A percentile compares a stretch with the other conserved stretches of the same genome.
phyloP scores from a whole-genome alignment of 202 grass and related monocot genomes.

The Elaeis oleifera region DNA sequence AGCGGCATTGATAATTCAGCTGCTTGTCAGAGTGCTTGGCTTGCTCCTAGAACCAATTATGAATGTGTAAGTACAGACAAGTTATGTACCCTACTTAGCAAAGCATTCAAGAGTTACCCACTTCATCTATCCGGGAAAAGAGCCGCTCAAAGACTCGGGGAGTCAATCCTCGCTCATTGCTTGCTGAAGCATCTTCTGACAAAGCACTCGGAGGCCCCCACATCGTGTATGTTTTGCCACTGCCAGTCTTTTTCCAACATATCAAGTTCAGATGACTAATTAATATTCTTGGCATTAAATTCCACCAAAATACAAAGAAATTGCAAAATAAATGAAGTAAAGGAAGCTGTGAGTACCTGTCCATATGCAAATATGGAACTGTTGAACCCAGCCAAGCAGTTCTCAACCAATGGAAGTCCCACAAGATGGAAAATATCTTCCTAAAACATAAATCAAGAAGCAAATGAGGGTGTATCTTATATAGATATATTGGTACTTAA shows the following conservation, averaged over 20 bases:
- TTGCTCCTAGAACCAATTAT: constrained; percentile 64
- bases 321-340: constrained; percentile 7
- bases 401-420: constrained; percentile 71
- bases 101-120: constrained; percentile 18
- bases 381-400: constrained; percentile 88
- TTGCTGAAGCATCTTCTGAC: constrained; percentile 45
- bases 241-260: constrained; percentile 64
- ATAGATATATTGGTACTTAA: no score
- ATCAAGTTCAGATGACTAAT: not conserved
- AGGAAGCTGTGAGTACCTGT: constrained; percentile 45
- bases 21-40: constrained; percentile 63
- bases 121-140: constrained; percentile 88
- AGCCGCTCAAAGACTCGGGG: constrained; percentile 91
- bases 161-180: constrained; percentile 70
- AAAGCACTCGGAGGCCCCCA: constrained; percentile 79
- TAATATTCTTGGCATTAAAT: constrained; percentile 10
- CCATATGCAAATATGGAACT: constrained; percentile 97
- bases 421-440: constrained; percentile 79
- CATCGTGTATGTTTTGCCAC: constrained; percentile 99
- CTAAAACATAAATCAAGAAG: constrained; percentile 24
- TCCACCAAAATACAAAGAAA: constrained; percentile 14
- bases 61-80: not conserved
- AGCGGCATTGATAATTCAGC: constrained; percentile 71
- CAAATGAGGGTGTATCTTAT: not conserved
- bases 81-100: not conserved